Base-by-base conservation (phyloP, 108 stramenopile genomes). In the Fragilaria radians region DNA sequence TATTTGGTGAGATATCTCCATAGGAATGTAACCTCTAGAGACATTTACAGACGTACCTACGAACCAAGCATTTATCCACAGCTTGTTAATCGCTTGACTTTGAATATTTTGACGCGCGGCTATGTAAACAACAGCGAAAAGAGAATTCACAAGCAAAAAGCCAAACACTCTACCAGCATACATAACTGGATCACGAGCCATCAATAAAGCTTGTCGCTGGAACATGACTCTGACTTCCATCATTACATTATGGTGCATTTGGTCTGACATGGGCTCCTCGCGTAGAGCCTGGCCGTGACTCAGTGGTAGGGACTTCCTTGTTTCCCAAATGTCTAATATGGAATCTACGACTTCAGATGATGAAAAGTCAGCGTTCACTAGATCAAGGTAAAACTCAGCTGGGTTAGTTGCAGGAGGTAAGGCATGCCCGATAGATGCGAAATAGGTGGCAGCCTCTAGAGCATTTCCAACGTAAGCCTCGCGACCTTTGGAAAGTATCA, bases 401-500 rank as follows among this genome's bases (percentile, higher is more conserved):
- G 67, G 67, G 62, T 73, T 78, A 7, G 71, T 73, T 17, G 32
- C 57, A 2, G 55, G 62, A 7, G 71, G 71, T 2, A 54, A n/a
- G 3, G 54, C 18, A 48, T 63, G 46, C 27, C 68, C 71, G 11
- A 72, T 67, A 29, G 47, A 32, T 48, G 33, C 66, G 51, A 73
- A 73, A 50, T 73, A 73, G 7, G 34, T 24, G 24, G 32, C 22
- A 2, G 72, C 72, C 9, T 34, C 21, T 11, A 26, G 36, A 18
- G 50, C 59, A 0, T 14, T 26, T 27, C 73, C 73, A 3, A n/a
- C 29, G 23, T 71, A 76, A 36, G 72, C 75, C 57, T 66, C 49
- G 19, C 67, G 62, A 4, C 82, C 82, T 23, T 59, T 34, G 27
- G 70, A 57, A 32, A 83, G 61, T 27, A 83, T 46, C 77, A 83